Percentiles rank a stretch among this genome's conserved stretches.
These are phyloP conservation scores for Kewa caespitosa DNA, from an alignment of 179 eudicot genomes.

Conservation along the genomic window DNA sequence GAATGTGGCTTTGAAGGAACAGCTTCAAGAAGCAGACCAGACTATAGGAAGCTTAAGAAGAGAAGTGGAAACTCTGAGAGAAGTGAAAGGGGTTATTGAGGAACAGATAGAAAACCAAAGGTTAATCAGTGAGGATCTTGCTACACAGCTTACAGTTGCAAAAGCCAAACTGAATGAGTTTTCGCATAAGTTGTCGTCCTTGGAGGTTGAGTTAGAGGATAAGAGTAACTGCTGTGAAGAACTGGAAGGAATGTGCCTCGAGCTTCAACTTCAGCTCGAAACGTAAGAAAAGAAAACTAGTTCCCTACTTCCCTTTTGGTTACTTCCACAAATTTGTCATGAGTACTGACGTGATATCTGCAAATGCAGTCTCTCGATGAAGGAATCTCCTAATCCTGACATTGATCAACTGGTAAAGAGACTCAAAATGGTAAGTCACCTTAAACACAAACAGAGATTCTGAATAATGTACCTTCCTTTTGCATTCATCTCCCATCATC, in stretches of 20 bases:
- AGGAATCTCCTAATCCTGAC: constrained; percentile 37
- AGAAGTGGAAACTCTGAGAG: constrained; percentile 46
- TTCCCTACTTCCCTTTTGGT: not conserved
- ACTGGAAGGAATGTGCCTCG: constrained; percentile 77
- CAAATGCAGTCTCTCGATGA: constrained; percentile 44
- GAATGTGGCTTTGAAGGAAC: constrained; percentile 34
- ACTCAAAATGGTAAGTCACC: constrained; percentile 47
- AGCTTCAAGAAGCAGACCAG: constrained; percentile 40
- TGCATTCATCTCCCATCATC: not conserved
- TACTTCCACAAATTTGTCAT: not conserved
- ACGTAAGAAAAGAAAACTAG: constrained; percentile 42
- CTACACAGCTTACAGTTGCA: constrained; percentile 61
- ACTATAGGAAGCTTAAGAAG: constrained; percentile 35
- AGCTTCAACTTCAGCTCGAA: constrained; percentile 90
- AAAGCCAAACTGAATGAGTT: constrained; percentile 53
- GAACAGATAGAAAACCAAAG: constrained; percentile 75
- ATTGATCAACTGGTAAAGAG: constrained; percentile 39
- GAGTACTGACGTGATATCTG: constrained; percentile 8
- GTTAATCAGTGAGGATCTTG: constrained; percentile 70
- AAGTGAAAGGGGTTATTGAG: constrained; percentile 47
- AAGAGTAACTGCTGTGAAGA: constrained; percentile 69
- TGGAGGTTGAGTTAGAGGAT: constrained; percentile 78
- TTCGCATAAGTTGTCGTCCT: constrained; percentile 57
- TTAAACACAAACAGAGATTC: no score
- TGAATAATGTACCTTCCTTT: no score